Percentiles rank a stretch among this genome's conserved stretches.
Conservation (phyloP, 1,139 yeast species). For the Wickerhamomyces sp. region DNA sequence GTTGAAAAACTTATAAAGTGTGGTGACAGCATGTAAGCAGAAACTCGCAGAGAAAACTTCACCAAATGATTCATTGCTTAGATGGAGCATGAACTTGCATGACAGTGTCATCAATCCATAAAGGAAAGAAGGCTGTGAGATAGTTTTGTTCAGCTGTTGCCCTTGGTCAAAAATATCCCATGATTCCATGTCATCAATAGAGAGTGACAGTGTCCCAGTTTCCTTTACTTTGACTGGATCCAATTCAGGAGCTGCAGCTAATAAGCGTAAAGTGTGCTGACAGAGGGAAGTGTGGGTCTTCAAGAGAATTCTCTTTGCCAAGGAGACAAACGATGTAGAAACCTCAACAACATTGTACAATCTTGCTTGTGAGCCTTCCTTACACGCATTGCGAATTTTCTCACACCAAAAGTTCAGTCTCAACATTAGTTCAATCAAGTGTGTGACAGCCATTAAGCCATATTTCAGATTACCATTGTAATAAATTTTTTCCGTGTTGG, state of each 20-base stretch:
- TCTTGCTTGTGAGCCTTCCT: constrained; percentile 1
- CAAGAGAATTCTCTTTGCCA: constrained; percentile 11
- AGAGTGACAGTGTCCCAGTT: background rate
- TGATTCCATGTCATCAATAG: constrained; percentile 13
- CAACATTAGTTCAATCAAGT: constrained; percentile 15
- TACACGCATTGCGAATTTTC: background rate
- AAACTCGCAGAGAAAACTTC: constrained; percentile 11
- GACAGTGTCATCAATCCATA: constrained; percentile 10
- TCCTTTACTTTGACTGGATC: background rate
- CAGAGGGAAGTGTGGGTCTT: constrained; percentile 15
- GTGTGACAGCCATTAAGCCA: constrained; percentile 15
- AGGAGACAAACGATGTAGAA: constrained; percentile 7
- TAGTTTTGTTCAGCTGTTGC: constrained; percentile 6
- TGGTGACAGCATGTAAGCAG: constrained; percentile 10
- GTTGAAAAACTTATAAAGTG: constrained; percentile 14
- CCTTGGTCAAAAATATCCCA: constrained; percentile 9
- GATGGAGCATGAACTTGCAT: constrained; percentile 10
- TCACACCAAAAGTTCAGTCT: constrained; percentile 10
- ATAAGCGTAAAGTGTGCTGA: constrained; percentile 2
- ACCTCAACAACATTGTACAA: constrained; percentile 15
- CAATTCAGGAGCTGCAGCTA: background rate
- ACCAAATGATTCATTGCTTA: constrained; percentile 15
- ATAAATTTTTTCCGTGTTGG: constrained; percentile 6
- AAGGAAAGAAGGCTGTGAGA: constrained; percentile 14
- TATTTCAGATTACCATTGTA: constrained; percentile 16